Conservation (phyloP, 73 alveolate genomes). For the Paramecium biaurelia region DNA sequence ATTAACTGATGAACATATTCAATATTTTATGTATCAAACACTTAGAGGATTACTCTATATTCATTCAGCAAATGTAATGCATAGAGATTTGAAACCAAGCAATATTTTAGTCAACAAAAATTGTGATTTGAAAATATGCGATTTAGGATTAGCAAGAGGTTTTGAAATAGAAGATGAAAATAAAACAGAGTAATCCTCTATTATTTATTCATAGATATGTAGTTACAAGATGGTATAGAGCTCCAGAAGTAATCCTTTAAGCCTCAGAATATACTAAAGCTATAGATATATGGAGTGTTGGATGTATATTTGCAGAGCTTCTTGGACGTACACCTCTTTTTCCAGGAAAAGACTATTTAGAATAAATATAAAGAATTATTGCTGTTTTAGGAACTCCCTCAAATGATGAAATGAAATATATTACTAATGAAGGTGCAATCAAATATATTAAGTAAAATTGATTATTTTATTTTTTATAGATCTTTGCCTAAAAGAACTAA, state of each 20-base stretch:
- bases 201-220: slow-evolving; percentile 76
- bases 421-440: slow-evolving; percentile 87
- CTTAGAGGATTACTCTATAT: slow-evolving; percentile 86
- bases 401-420: slow-evolving; percentile 82
- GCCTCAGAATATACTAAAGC: slow-evolving; percentile 84
- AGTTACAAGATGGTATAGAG: slow-evolving; percentile 95
- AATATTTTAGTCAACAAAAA: slow-evolving; percentile 89
- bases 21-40: slow-evolving; percentile 83
- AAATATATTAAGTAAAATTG: slow-evolving; percentile 78
- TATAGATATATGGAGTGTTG: slow-evolving; percentile 90
- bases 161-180: slow-evolving; percentile 67
- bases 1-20: slow-evolving; percentile 81
- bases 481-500: slow-evolving; percentile 80
- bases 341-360: slow-evolving; percentile 93
- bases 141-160: slow-evolving; percentile 87
- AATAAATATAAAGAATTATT: slow-evolving; percentile 85
- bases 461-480: slow-evolving; percentile 54
- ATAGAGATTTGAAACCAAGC: slow-evolving; percentile 94
- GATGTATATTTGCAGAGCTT: slow-evolving; percentile 87
- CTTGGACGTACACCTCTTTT: slow-evolving; percentile 88
- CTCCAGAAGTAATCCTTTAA: slow-evolving; percentile 93
- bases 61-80: slow-evolving; percentile 94
- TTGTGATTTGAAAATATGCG: slow-evolving; percentile 93
- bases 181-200: slow-evolving; percentile 56
- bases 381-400: slow-evolving; percentile 91